Conservation (phyloP, 106 monocot species). For the Hemerocallis citrina region DNA sequence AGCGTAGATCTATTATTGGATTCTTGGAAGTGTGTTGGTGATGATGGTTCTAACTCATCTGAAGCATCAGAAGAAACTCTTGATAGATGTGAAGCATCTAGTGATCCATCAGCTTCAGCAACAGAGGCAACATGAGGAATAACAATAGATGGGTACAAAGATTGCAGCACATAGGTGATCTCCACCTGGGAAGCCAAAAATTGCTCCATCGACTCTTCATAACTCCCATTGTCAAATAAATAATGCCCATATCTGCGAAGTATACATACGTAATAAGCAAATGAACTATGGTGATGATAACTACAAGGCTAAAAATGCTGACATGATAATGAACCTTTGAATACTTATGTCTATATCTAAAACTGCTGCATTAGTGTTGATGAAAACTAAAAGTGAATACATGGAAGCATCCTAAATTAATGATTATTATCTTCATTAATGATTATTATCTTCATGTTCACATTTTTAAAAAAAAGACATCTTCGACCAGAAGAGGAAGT, state of each 20-base stretch:
- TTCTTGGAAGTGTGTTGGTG: conserved; percentile 36
- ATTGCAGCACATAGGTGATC: conserved; percentile 74
- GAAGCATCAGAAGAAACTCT: conserved; percentile 73
- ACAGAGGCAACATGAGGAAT: conserved; percentile 53
- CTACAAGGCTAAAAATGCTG: not conserved
- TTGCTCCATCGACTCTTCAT: conserved; percentile 92
- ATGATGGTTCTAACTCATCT: conserved; percentile 64
- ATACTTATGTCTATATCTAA: too few relatives aligned
- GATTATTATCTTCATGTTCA: too few relatives aligned
- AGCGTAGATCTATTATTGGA: conserved; percentile 59
- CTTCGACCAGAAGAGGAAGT: too few relatives aligned
- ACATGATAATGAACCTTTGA: not conserved
- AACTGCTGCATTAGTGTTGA: too few relatives aligned
- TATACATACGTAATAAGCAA: not conserved
- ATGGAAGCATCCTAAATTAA: too few relatives aligned
- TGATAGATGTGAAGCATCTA: conserved; percentile 37
- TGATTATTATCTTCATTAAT: too few relatives aligned
- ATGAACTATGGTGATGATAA: not conserved
- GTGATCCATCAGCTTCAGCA: conserved; percentile 32
- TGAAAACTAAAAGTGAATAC: too few relatives aligned
- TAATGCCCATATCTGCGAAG: conserved; percentile 78
- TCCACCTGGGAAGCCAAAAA: conserved; percentile 95
- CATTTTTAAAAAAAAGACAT: too few relatives aligned
- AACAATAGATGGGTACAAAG: conserved; percentile 69
- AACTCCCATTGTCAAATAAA: conserved; percentile 83